Evolutionary conservation across 257 asterid species (phyloP), one percentile per base, ranked within the genome.

Genomic region (Galeopsis tetrahit): DNA sequence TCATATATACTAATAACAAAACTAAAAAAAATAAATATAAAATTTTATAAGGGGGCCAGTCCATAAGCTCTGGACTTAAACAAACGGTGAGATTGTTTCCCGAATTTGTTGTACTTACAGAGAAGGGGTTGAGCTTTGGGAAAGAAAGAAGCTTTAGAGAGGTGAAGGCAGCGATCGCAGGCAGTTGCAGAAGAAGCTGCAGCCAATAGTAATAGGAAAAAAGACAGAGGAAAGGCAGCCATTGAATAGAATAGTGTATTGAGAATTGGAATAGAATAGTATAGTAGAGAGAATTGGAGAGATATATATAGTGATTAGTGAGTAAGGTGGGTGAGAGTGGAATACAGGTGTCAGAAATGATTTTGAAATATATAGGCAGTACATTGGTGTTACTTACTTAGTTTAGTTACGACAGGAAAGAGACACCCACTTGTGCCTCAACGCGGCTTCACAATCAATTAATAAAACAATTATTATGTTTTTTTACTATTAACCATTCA

Each of bases 141-240:
- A 69, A 89, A 86, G 80, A 79, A 85, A 7, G 95, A 79, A 10
- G 69, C 92, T 72, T 77, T 93, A 39, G 87, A 63, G 67, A 57
- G 80, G 55, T 84, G 92, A 1, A 81, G 70, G 58, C 97, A 93
- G 70, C 89, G 92, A 76, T 87, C 95, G 36, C 97, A 90, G 36
- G 93, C 92, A 7, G 79, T 57, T 10, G 81, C 86, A 10, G 82
- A 78, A 6, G 96, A 84, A 68, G 79, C 28, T 21, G 28, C 28
- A 21, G 28, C 28, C 28, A 21, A 21, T 21, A 21, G 28, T 21
- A 21, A 21, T 21, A 21, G 28, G 28, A 21, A 21, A 1, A 1
- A 21, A 21, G 77, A 42, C 38, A 70, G 56, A 51, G 35, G n/a
- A 34, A 66, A 46, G 56, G 21, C 73, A 11, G 61, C 73, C 63